Conservation (phyloP, 306 rosid species). For the Gynostemma pentaphyllum region DNA sequence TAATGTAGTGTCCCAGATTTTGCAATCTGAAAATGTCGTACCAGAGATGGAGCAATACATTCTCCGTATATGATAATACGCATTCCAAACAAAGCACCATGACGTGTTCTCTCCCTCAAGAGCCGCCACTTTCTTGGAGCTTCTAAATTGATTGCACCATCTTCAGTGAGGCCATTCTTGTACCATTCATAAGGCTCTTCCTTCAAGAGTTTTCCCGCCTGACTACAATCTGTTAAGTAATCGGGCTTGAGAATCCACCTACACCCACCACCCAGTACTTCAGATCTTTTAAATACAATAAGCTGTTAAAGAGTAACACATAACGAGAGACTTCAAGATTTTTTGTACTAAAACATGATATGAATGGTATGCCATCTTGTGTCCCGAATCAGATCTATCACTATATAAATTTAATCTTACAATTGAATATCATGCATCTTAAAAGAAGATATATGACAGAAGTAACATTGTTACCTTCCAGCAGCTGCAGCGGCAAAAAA, state of each 20-base stretch:
- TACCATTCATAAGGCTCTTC: slow-evolving; percentile 94
- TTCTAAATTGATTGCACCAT: slow-evolving; percentile 78
- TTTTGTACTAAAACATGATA: neutral
- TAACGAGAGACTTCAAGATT: neutral
- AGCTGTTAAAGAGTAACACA: neutral
- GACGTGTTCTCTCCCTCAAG: slow-evolving; percentile 71
- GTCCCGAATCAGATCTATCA: too few species aligned
- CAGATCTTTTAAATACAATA: neutral
- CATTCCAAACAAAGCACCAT: slow-evolving; percentile 77
- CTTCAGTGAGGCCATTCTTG: slow-evolving; percentile 63
- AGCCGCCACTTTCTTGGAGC: slow-evolving; percentile 97
- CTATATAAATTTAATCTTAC: neutral
- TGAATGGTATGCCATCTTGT: neutral
- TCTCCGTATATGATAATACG: slow-evolving; percentile 66
- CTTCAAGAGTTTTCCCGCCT: slow-evolving; percentile 48
- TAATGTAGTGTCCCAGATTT: neutral
- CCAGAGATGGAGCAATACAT: slow-evolving; percentile 81
- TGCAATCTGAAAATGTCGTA: slow-evolving; percentile 16
- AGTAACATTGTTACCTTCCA: slow-evolving; percentile 49
- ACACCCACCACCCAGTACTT: slow-evolving; percentile 12
- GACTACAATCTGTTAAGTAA: slow-evolving; percentile 57
- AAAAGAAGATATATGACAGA: neutral
- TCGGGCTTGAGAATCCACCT: slow-evolving; percentile 95
- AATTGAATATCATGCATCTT: neutral
- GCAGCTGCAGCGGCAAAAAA: slow-evolving; percentile 94